phyloP scores from a whole-genome alignment of 1,284 basidiomycete species.

The Rhodotorula sp. region DNA sequence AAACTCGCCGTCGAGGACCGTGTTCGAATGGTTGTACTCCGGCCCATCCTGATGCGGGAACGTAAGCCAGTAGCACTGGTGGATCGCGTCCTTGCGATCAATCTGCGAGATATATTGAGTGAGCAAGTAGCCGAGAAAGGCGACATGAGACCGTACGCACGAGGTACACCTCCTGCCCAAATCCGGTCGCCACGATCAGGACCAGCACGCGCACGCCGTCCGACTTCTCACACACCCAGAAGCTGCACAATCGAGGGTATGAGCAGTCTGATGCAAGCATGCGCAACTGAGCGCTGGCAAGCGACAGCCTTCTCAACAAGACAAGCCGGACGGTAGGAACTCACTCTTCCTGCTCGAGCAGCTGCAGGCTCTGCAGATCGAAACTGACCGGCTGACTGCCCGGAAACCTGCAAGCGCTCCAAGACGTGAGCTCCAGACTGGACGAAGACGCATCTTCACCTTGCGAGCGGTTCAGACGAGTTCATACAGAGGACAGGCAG shows the following conservation, averaged over 20 bases:
- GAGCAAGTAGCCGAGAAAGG: not conserved
- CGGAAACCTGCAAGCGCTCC: conserved; percentile 66
- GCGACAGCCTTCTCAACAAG: no score
- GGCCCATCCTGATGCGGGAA: conserved; percentile 83
- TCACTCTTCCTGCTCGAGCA: conserved; percentile 82
- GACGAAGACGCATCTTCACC: no score
- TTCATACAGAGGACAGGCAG: not conserved
- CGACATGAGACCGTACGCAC: conserved; percentile 56
- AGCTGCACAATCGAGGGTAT: conserved; percentile 58
- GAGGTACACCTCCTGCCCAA: conserved; percentile 72
- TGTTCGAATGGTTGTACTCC: conserved; percentile 64
- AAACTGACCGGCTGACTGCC: conserved; percentile 94
- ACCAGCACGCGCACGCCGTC: conserved; percentile 92
- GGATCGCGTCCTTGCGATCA: conserved; percentile 90
- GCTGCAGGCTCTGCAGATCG: conserved; percentile 64
- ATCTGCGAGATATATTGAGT: conserved; percentile 60
- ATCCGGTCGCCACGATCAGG: conserved; percentile 63
- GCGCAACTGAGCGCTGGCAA: no score
- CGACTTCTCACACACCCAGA: conserved; percentile 99
- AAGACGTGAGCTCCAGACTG: no score
- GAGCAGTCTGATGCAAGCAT: not conserved
- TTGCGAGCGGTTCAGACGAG: not conserved
- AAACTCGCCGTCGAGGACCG: conserved; percentile 90
- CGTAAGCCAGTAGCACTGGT: conserved; percentile 69
- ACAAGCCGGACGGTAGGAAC: conserved; percentile 38